Conservation (phyloP, 495 filamentous ascomycete species). For the Podospora pseudopauciseta region DNA sequence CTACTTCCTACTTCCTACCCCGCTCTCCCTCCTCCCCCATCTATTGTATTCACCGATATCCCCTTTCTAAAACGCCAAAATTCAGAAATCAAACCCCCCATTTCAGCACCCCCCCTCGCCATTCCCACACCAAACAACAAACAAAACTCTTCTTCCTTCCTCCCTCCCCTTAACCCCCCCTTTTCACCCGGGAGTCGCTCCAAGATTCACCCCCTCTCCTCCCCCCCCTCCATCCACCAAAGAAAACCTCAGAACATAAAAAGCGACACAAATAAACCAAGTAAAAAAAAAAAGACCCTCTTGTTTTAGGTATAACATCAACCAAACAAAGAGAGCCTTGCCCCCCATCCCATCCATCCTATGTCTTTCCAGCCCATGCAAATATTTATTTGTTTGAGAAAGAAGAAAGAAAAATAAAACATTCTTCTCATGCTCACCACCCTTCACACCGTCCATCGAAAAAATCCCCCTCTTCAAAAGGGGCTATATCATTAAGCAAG, state of each 20-base stretch:
- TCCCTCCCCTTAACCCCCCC: too few species aligned
- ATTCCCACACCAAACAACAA: too few species aligned
- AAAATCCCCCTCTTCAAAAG: background rate
- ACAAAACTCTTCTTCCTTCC: too few species aligned
- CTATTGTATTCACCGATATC: too few species aligned
- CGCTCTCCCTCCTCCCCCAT: too few species aligned
- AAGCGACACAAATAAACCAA: background rate
- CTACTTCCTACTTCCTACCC: too few species aligned
- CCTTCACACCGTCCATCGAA: background rate
- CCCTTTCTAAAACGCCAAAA: too few species aligned
- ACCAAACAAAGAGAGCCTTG: background rate
- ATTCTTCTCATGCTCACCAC: background rate
- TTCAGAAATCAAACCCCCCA: too few species aligned
- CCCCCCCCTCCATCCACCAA: background rate
- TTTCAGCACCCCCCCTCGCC: too few species aligned
- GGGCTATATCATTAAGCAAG: slow-evolving; percentile 3
- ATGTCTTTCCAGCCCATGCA: background rate
- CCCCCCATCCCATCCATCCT: background rate
- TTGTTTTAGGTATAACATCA: background rate
- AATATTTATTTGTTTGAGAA: background rate
- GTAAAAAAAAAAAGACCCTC: background rate
- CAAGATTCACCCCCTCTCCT: background rate
- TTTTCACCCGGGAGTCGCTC: too few species aligned
- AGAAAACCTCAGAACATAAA: background rate
- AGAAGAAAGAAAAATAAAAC: background rate